phyloP scores from a whole-genome alignment of 2,329 filamentous ascomycete genomes.

The Thelonectria olida region DNA sequence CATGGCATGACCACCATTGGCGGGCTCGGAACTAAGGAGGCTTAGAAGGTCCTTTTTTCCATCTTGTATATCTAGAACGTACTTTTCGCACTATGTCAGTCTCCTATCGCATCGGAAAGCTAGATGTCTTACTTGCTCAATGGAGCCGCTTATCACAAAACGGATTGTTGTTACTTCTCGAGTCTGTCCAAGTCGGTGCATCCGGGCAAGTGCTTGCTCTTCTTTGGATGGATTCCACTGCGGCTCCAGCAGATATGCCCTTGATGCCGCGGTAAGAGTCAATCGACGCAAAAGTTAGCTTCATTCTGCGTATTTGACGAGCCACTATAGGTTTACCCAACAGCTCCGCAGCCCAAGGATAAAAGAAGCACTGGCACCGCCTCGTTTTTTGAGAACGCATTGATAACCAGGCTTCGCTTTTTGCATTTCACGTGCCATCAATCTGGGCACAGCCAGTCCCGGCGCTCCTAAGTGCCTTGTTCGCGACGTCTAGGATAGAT shows the following conservation, averaged over 20 bases:
- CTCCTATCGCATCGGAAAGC: background rate
- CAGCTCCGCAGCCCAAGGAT: background rate
- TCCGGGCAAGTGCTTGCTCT: background rate
- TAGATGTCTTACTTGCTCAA: background rate
- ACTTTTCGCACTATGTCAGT: background rate
- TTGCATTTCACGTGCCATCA: background rate
- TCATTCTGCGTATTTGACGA: background rate
- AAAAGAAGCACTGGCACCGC: background rate
- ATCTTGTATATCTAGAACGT: slow-evolving; percentile 1
- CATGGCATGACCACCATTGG: background rate
- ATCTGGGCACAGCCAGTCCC: background rate
- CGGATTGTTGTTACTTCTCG: slow-evolving; percentile 1
- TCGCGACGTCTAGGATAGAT: background rate
- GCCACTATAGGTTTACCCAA: background rate
- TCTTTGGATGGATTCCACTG: slow-evolving; percentile 1
- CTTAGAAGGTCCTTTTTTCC: background rate
- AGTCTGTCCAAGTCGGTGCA: background rate
- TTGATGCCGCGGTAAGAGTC: background rate
- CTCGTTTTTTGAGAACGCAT: background rate
- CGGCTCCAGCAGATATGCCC: background rate
- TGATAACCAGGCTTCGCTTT: background rate
- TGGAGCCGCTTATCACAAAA: background rate
- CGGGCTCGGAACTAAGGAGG: background rate
- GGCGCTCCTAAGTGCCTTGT: background rate
- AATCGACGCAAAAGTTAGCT: background rate